Evolutionary conservation across 2,329 filamentous ascomycete species (phyloP).

Genomic region (Neoscytalidium dimidiatum): DNA sequence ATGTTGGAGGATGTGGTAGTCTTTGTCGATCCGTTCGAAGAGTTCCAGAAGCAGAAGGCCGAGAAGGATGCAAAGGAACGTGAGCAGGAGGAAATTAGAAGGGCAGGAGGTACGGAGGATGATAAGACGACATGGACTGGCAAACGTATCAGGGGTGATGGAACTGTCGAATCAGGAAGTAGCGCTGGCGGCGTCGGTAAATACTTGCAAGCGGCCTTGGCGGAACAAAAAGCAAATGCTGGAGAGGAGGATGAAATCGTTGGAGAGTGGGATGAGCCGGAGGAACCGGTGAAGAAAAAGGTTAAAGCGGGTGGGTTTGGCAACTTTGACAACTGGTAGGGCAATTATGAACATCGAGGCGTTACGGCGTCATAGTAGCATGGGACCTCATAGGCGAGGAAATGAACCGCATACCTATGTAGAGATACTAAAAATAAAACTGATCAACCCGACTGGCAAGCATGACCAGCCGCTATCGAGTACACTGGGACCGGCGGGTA

Average conservation of each 20-base stretch:
- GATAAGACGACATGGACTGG: conserved; percentile 95
- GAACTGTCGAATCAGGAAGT: conserved; percentile 54
- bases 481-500: too few species aligned
- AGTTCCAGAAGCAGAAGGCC: conserved; percentile 72
- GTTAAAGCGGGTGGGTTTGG: conserved; percentile 79
- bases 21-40: conserved; percentile 92
- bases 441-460: too few species aligned
- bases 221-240: conserved; percentile 29
- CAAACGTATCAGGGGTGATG: conserved; percentile 76
- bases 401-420: neutral
- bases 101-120: conserved; percentile 75
- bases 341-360: neutral
- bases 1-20: conserved; percentile 80
- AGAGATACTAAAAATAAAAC: neutral
- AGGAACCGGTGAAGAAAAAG: conserved; percentile 79
- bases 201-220: conserved; percentile 69
- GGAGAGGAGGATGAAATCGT: conserved; percentile 59
- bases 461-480: too few species aligned
- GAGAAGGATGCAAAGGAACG: conserved; percentile 60
- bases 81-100: conserved; percentile 64
- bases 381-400: neutral
- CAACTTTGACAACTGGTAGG: conserved; percentile 91
- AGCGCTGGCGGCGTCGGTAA: conserved; percentile 68
- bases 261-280: conserved; percentile 47
- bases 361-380: neutral